phyloP scores from a whole-genome alignment of 2,329 filamentous ascomycete genomes.

The Colletotrichum abscissum region DNA sequence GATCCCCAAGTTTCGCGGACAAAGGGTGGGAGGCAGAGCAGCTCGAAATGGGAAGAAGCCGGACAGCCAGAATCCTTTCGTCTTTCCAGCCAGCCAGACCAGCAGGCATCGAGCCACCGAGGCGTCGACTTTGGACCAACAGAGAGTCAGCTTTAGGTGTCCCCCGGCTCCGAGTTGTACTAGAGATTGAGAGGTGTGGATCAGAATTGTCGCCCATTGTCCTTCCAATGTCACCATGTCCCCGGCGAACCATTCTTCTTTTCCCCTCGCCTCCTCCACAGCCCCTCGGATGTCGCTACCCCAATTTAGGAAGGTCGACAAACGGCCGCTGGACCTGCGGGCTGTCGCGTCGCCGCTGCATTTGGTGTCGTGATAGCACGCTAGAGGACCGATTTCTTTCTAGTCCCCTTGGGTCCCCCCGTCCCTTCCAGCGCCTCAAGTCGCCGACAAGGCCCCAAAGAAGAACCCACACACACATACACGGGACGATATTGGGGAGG shows the following conservation, averaged over 20 bases:
- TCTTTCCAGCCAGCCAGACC: not conserved
- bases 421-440: not conserved
- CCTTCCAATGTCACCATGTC: conserved; percentile 22
- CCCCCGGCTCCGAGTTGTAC: not conserved
- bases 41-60: not conserved
- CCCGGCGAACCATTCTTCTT: conserved; percentile 34
- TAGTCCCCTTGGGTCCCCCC: conserved; percentile 13
- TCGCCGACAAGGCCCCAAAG: conserved; percentile 11
- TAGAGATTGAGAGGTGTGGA: conserved; percentile 13
- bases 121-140: conserved; percentile 3
- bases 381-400: conserved; percentile 23
- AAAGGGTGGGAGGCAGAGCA: conserved; percentile 10
- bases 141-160: conserved; percentile 10
- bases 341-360: conserved; percentile 14
- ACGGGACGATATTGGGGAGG: not conserved
- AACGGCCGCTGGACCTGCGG: conserved; percentile 30
- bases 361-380: conserved; percentile 34
- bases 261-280: conserved; percentile 30
- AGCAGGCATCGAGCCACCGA: conserved; percentile 9
- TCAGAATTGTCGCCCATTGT: conserved; percentile 8
- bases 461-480: conserved; percentile 15
- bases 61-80: not conserved
- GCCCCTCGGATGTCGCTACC: conserved; percentile 35
- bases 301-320: conserved; percentile 35
- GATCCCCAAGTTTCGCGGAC: conserved; percentile 1